Conservation (phyloP, 306 rosid species). For the Echinosophora koreensis region DNA sequence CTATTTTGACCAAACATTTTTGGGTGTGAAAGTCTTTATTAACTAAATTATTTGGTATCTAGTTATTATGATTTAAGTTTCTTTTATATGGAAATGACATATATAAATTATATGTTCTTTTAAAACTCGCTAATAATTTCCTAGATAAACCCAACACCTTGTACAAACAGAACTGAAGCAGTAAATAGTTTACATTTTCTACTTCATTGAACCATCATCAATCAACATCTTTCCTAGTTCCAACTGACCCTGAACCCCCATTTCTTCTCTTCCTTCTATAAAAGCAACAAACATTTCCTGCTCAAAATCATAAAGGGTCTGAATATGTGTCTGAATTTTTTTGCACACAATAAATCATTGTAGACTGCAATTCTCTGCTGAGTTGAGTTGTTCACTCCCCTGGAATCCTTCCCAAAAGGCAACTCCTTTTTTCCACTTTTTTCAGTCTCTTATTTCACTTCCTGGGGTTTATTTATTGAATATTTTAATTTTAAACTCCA, state of each 20-base stretch:
- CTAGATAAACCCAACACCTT: slow-evolving; percentile 47
- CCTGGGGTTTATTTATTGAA: not conserved
- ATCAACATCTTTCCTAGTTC: slow-evolving; percentile 58
- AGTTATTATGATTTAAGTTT: no score
- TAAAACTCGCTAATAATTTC: slow-evolving; percentile 38
- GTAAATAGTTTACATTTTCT: slow-evolving; percentile 49
- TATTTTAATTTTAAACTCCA: slow-evolving; percentile 28
- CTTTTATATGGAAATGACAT: not conserved
- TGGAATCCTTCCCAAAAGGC: slow-evolving; percentile 45
- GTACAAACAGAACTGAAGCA: slow-evolving; percentile 36
- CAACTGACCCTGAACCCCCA: slow-evolving; percentile 49
- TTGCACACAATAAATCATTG: slow-evolving; percentile 28
- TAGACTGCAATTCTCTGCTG: slow-evolving; percentile 30
- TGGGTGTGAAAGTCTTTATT: no score
- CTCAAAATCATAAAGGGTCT: slow-evolving; percentile 39
- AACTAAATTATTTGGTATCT: no score
- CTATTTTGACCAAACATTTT: no score
- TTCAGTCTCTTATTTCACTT: slow-evolving; percentile 3
- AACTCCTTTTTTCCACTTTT: slow-evolving; percentile 32
- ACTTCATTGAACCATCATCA: slow-evolving; percentile 55
- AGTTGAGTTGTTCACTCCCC: slow-evolving; percentile 47
- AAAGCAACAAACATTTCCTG: slow-evolving; percentile 43
- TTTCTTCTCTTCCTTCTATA: slow-evolving; percentile 40
- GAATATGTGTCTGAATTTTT: slow-evolving; percentile 9
- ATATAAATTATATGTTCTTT: not conserved